Base-by-base conservation (phyloP, 2,329 filamentous ascomycete genomes). In the Beauveria pseudobassiana region DNA sequence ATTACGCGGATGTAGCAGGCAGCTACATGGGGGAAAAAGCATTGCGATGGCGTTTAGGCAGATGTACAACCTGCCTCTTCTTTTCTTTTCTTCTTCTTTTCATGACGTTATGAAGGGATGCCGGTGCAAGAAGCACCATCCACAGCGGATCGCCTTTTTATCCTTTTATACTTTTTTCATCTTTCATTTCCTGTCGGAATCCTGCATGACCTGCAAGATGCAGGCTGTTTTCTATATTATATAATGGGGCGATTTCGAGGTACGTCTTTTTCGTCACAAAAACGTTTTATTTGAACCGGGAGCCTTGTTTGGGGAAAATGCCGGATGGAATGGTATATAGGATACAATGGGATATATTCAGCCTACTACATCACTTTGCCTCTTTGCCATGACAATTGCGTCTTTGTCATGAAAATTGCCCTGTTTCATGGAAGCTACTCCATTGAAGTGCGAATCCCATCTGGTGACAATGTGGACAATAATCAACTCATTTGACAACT, bases 61-160 rank as follows among this genome's bases (percentile, higher is more conserved):
- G 16, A 6, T 46, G 56, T 49, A 18, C n/a, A 26, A 6, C 24
- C 28, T 45, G 40, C 61, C 22, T 61, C 12, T 26, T 9, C 18
- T 28, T 53, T 52, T 38, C 26, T 30, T 38, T 51, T 56, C 50
- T 43, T 54, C 50, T 62, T 30, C 43, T 57, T 34, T 24, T 55
- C 38, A 61, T 16, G 59, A 61, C n/a, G 40, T 53, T 48, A 61
- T 50, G 62, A 61, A 48, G 28, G 24, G 26, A 53, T 60, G 56
- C 28, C 57, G 42, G 48, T 30, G 20, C 12, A 26, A 30, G 30
- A 30, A 42, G 18, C 42, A 61, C 34, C 48, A 59, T 52, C n/a
- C 16, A 43, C 26, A 53, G 38, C 28, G 49, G 40, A 48, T 30
- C 24, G n/a, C 34, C n/a, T 20, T 22, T 34, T 38, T 57, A n/a